Evolutionary conservation across 83 land plant genomes (phyloP).

Genomic region (Thuja plicata): DNA sequence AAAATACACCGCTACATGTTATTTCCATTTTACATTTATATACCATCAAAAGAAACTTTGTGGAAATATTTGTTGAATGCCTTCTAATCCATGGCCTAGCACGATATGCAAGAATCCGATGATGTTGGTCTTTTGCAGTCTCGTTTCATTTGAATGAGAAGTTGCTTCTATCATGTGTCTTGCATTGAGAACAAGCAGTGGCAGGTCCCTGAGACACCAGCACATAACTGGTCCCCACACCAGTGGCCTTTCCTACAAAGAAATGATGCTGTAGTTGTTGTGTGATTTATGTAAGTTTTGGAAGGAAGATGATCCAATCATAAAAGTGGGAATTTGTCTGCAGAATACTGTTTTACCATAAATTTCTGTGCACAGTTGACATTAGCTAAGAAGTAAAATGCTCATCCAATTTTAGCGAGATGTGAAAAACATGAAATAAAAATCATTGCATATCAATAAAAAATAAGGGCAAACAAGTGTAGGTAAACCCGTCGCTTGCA

Average conservation of each 20-base stretch:
- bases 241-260: neutral
- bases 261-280: neutral
- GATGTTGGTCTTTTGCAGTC: neutral
- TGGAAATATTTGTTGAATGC: neutral
- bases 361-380: neutral
- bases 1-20: neutral
- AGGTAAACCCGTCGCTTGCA: neutral
- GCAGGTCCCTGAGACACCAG: neutral
- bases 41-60: neutral
- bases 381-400: neutral
- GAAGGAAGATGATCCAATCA: neutral
- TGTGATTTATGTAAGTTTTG: neutral
- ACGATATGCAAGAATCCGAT: neutral
- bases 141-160: neutral
- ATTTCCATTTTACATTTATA: neutral
- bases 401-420: neutral
- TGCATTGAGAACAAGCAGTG: neutral
- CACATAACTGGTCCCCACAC: neutral
- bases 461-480: neutral
- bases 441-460: neutral
- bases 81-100: neutral
- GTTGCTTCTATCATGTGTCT: neutral
- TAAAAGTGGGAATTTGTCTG: neutral
- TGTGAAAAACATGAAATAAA: too few species aligned
- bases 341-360: neutral